Evolutionary conservation across 2,329 filamentous ascomycete genomes (phyloP), one percentile per base, ranked within the genome.

Genomic region (Cordyceps pruinosa): DNA sequence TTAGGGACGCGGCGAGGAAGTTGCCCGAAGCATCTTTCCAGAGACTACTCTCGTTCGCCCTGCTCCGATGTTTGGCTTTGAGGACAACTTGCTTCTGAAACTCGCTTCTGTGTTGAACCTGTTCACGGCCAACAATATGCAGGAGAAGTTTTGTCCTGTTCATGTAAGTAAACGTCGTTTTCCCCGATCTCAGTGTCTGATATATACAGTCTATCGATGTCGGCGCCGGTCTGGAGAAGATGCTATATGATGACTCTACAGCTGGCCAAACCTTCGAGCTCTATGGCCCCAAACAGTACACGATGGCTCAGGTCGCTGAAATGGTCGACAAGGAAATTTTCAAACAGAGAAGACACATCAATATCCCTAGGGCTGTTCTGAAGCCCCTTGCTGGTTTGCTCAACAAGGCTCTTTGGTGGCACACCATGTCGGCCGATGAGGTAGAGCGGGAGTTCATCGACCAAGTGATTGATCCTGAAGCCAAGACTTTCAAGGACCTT

Each of bases 31-130:
- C 66, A 92, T 97, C 70, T 99, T 91, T 78, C 94, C 94, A 26
- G 94, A 99, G 76, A 96, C 94, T 19, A 99, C 94, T 46, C 91
- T 99, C 65, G 94, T 99, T 62, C 86, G 94, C 62, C 94, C 94
- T 45, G 89, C 93, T 13, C 94, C 92, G 54, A 83, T 96, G 73
- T 99, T 96, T 69, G 94, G 94, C 35, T 96, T 91, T 68, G 94
- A 99, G 74, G 94, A 99, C 74, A 87, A 87, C 66, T 83, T 99
- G 45, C 84, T 99, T 37, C 85, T 96, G 72, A 89, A 85, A 70
- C 84, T 97, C 53, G 94, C 93, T 42, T 82, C 85, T 63, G 80
- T 86, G 12, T 84, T 85, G 59, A 96, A 96, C 72, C 70, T 96
- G 58, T 82, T 97, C 68, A 97, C 91, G 25, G 83, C 90, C 58